Percentiles rank a stretch among this genome's conserved stretches.
Conservation (phyloP, 495 filamentous ascomycete genomes). For the Staphylotrichum tortipilum region DNA sequence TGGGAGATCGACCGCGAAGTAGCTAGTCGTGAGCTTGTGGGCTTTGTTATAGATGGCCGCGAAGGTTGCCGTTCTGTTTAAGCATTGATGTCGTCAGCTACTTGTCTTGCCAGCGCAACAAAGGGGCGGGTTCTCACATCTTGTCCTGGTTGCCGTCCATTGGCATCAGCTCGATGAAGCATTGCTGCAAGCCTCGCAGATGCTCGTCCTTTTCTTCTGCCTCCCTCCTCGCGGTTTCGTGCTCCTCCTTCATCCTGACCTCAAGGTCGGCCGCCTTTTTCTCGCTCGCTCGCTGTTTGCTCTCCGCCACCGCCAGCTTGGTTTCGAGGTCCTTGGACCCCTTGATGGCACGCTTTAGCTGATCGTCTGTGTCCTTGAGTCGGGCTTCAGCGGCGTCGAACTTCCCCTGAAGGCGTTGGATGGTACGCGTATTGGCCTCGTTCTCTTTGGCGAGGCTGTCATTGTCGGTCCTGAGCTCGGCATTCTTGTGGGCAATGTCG, state of each 20-base stretch:
- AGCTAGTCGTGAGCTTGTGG: background rate
- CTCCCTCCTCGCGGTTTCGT: background rate
- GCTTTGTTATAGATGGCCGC: slow-evolving; percentile 4
- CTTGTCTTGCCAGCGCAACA: background rate
- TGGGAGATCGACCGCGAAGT: slow-evolving; percentile 5
- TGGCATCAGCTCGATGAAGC: background rate
- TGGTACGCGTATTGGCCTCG: background rate
- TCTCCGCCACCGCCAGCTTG: background rate
- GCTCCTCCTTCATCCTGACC: background rate
- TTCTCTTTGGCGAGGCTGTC: background rate
- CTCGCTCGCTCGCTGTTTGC: background rate
- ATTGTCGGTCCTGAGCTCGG: background rate
- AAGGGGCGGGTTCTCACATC: background rate
- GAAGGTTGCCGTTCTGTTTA: background rate
- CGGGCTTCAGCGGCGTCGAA: background rate
- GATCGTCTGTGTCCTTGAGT: background rate
- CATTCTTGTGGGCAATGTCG: background rate
- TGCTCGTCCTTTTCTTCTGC: background rate
- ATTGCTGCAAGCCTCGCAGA: background rate
- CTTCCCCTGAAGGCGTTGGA: background rate
- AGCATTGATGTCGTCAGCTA: background rate
- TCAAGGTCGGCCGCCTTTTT: background rate
- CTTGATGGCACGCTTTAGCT: background rate
- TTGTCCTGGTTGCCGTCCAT: background rate
- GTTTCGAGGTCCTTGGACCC: background rate